Base-by-base conservation (phyloP, 176 grass and related monocot species). In the Oryza nivara region DNA sequence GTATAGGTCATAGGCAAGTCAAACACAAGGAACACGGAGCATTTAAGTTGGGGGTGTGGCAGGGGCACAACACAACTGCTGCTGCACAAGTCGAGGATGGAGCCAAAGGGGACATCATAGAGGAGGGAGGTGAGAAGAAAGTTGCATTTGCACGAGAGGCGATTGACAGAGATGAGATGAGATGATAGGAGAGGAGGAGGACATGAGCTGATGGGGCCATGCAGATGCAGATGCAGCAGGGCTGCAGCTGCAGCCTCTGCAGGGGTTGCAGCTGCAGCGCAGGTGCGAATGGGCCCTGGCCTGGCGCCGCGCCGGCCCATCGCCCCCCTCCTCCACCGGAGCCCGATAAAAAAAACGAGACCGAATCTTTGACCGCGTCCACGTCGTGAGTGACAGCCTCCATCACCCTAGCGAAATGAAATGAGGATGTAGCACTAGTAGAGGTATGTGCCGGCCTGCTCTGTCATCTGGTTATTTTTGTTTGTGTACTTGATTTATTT, bases 351-450 rank as follows among this genome's bases (percentile, higher is more conserved):
- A 36, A 36, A 36, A n/a, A 51, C 48, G 48, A 86, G 88, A 90
- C 88, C 84, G 84, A 90, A 90, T 90, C 88, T 90, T 90, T 90
- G 88, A 90, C 88, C 84, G 9, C 4, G 43, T 44, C 43, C 43
- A 9, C 43, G 9, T 10, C 65, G 51, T 54, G 51, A 56, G 51
- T 56, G 15, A 56, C 51, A 56, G 16, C 51, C 17, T 20, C 54
- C 52, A 56, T 56, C 52, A 12, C 47, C 47, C 47, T 49, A 44
- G 1, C 43, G 43, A 44, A 10, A 44, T 9, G 43, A 44, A 9
- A 44, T 9, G 43, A 44, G 43, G 43, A 9, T 10, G 43, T 44
- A 10, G 43, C 40, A 11, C 9, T 10, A 44, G 43, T 9, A 7
- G 35, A 36, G 43, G 9, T 44, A 44, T 10, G 9, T 44, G 43